Evolutionary conservation across 805 yeast species (phyloP).

Genomic region (Kurtzmaniella cleridarum): DNA sequence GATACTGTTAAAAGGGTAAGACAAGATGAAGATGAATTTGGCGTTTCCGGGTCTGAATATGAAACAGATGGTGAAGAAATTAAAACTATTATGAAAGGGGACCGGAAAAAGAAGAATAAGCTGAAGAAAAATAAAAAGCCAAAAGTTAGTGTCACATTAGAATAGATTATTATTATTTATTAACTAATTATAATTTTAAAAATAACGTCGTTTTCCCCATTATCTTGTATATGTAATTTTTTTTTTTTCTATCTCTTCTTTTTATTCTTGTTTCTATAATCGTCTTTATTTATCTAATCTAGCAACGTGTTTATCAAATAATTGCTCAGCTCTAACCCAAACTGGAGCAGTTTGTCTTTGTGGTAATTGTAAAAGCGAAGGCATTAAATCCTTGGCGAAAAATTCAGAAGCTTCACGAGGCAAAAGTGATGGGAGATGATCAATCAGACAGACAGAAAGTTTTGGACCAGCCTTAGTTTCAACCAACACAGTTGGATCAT

Average conservation of each 20-base stretch:
- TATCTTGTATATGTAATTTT: not conserved
- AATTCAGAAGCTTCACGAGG: slow-evolving; percentile 98
- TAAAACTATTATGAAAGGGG: slow-evolving; percentile 50
- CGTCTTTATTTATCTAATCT: slow-evolving; percentile 41
- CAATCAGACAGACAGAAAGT: slow-evolving; percentile 88
- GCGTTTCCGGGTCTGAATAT: slow-evolving; percentile 60
- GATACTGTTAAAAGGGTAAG: slow-evolving; percentile 61
- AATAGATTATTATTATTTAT: slow-evolving; percentile 21
- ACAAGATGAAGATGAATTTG: slow-evolving; percentile 21
- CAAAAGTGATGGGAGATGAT: slow-evolving; percentile 89
- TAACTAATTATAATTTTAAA: not conserved
- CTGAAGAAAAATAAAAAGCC: slow-evolving; percentile 17
- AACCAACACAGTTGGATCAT: slow-evolving; percentile 84
- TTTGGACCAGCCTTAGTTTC: slow-evolving; percentile 76
- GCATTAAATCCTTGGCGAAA: slow-evolving; percentile 81
- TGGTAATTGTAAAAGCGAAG: slow-evolving; percentile 81
- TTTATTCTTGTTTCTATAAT: no score
- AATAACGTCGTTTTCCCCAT: not conserved
- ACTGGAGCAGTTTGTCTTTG: slow-evolving; percentile 79
- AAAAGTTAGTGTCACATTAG: slow-evolving; percentile 50
- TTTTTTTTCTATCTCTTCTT: not conserved
- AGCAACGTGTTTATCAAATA: slow-evolving; percentile 80
- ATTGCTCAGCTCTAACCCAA: slow-evolving; percentile 83
- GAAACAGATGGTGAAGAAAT: slow-evolving; percentile 72
- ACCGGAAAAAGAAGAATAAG: slow-evolving; percentile 34